Evolutionary conservation across 2,329 filamentous ascomycete genomes (phyloP), one percentile per base, ranked within the genome.

Genomic region (Colletotrichum chrysophilum): DNA sequence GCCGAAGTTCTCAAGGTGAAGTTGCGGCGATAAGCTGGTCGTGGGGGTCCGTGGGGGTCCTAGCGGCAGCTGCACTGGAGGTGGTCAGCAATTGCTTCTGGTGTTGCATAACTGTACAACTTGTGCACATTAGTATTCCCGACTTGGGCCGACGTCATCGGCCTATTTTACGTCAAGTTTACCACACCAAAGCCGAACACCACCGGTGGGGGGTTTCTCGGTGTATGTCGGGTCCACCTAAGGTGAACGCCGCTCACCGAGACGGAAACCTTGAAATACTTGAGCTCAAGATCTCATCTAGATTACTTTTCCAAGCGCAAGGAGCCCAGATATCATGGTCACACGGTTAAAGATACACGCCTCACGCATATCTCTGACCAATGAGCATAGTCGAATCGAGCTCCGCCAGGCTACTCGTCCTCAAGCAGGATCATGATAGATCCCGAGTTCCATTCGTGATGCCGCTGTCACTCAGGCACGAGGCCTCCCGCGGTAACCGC

Each of bases 21-120:
- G 14, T 24, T 56, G 26, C 52, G 64, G 64, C 52, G 52, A 34
- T 58, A 64, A 55, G 43, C 24, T 34, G 21, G 26, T 24, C 34
- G 70, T 69, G 65, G 70, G 66, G 71, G 34, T 21, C 32, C 36
- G 66, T 74, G 66, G 66, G 66, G 71, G 70, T 36, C 3, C 16
- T 10, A 16, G 36, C 36, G 36, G 36, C 36, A 16, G 36, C 36
- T 43, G 36, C 16, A 38, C 7, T 43, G 4, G 18, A 9, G 36
- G 36, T 38, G 36, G 36, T 43, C 36, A 43, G 36, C 36, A 43
- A 43, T 18, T 43, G 36, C 36, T 16, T 58, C 16, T 18, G 13
- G 30, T 21, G n/a, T 4, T 70, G 66, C 71, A 74, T 60, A 74
- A 74, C 32, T 30, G 58, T 26, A 58, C n/a, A 70, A 34, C 9